These are phyloP conservation scores for Ascoidea rubescens DNA, from an alignment of 805 yeast species.

Conservation along the genomic window DNA sequence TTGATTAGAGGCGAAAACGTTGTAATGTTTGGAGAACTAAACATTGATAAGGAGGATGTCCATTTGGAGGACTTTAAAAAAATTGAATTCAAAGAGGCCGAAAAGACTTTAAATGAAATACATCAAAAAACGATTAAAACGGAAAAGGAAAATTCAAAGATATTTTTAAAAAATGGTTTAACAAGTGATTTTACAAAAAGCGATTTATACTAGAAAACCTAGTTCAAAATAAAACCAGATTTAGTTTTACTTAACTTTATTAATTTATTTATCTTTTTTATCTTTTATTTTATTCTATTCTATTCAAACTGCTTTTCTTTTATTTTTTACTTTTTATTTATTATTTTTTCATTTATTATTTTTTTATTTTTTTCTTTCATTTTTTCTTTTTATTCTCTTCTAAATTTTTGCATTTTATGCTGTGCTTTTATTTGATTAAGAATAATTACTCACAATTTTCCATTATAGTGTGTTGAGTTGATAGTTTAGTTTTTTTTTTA, in stretches of 20 bases:
- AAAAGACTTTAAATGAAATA: slow-evolving; percentile 21
- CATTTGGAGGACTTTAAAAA: slow-evolving; percentile 43
- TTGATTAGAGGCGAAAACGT: slow-evolving; percentile 94
- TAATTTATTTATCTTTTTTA: too few species aligned
- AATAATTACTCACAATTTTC: too few species aligned
- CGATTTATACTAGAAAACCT: slow-evolving; percentile 26
- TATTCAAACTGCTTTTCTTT: not conserved
- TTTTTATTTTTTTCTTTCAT: not conserved
- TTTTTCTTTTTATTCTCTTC: not conserved
- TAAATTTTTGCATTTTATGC: too few species aligned
- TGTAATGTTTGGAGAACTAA: slow-evolving; percentile 86
- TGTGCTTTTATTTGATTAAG: too few species aligned
- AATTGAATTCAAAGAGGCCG: slow-evolving; percentile 51
- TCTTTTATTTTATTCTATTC: too few species aligned
- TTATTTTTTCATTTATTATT: too few species aligned
- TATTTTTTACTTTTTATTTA: too few species aligned
- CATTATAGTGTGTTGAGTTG: not conserved
- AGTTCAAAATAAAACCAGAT: not conserved
- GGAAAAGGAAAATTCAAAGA: slow-evolving; percentile 33
- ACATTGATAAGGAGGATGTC: slow-evolving; percentile 71
- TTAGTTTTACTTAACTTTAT: too few species aligned
- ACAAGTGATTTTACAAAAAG: slow-evolving; percentile 42
- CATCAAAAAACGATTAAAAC: slow-evolving; percentile 22
- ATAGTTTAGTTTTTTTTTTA: too few species aligned
- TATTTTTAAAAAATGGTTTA: slow-evolving; percentile 37